Conservation (phyloP, 768 basidiomycete genomes). For the Gloeophyllum trabeum region DNA sequence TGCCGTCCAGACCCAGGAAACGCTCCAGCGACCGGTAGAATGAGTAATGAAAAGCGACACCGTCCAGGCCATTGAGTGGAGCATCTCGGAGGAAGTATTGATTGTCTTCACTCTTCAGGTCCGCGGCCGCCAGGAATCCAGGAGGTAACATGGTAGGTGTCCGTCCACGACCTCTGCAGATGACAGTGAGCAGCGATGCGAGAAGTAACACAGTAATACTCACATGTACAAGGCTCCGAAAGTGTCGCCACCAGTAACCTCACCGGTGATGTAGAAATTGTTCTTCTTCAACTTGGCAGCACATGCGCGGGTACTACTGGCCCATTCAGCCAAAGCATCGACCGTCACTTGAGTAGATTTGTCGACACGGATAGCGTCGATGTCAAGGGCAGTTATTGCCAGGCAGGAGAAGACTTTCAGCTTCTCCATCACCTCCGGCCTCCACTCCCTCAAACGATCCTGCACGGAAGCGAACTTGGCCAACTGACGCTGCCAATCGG, state of each 20-base stretch:
- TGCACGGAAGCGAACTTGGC: slow-evolving; percentile 95
- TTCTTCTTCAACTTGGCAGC: slow-evolving; percentile 62
- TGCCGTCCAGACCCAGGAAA: slow-evolving; percentile 94
- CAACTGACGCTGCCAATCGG: slow-evolving; percentile 88
- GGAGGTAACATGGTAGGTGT: slow-evolving; percentile 62
- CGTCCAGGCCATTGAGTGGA: slow-evolving; percentile 54
- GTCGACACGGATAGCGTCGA: slow-evolving; percentile 93
- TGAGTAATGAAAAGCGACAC: slow-evolving; percentile 89
- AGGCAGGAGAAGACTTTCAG: slow-evolving; percentile 76
- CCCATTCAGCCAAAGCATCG: slow-evolving; percentile 70
- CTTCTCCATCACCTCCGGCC: slow-evolving; percentile 64
- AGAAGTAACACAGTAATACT: slow-evolving; percentile 15
- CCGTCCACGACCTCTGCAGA: slow-evolving; percentile 72
- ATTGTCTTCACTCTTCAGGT: slow-evolving; percentile 44
- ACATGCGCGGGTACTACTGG: slow-evolving; percentile 61
- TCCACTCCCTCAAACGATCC: slow-evolving; percentile 93
- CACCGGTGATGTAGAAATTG: slow-evolving; percentile 87
- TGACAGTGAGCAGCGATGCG: slow-evolving; percentile 1
- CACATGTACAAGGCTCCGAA: slow-evolving; percentile 84
- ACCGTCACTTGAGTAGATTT: slow-evolving; percentile 90
- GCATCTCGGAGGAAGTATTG: slow-evolving; percentile 75
- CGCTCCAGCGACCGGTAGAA: slow-evolving; percentile 79
- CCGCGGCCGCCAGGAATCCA: slow-evolving; percentile 59
- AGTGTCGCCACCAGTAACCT: slow-evolving; percentile 89
- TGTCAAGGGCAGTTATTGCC: slow-evolving; percentile 76